Evolutionary conservation across 2,329 filamentous ascomycete species (phyloP), one percentile per base, ranked within the genome.

Genomic region (Cladosporium austrohemisphaericum): DNA sequence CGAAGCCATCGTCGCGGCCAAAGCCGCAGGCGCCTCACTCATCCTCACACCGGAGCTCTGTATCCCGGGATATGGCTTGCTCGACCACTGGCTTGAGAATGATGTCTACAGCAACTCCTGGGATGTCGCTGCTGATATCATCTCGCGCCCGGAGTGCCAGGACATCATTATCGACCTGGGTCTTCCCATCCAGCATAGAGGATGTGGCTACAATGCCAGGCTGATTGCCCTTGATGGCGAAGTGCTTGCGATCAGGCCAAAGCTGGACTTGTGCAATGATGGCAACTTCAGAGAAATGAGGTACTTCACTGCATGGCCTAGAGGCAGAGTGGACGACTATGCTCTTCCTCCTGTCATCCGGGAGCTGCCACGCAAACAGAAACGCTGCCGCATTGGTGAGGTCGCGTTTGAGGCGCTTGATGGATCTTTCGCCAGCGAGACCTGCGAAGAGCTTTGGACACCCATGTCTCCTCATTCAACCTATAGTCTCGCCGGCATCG

Each of bases 171-270:
- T 86, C 18, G 70, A 71, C 48, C 62, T 71, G 13, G 68, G 68
- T n/a, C 59, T 71, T 20, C 81, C 83, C 0, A 74, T 88, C 38
- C 71, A 75, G 36, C 83, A 86, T 62, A 69, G 78, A 33, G 81
- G 81, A 58, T 72, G 78, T 45, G 73, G 77, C 48, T 87, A 81
- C 68, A 88, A 86, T 64, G 81, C 79, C 57, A 73, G 85, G 19
- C 72, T 85, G n/a, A 76, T 87, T 53, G 72, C 74, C 52, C 73
- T 81, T 43, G 78, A 90, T 57, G 77, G 80, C 43, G 81, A 83
- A 67, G 83, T 91, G 16, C 68, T 90, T 14, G 72, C 85, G 51
- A 84, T 93, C 50, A 74, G 86, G 9, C 85, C 85, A 0, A 90
- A 89, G 67, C 73, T 87, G 55, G 83, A 75, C 59, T 75, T 90